A percentile compares a stretch with the other conserved stretches of the same genome.
Conservation (phyloP, 495 filamentous ascomycete species). For the Achaetomiella virescens region DNA sequence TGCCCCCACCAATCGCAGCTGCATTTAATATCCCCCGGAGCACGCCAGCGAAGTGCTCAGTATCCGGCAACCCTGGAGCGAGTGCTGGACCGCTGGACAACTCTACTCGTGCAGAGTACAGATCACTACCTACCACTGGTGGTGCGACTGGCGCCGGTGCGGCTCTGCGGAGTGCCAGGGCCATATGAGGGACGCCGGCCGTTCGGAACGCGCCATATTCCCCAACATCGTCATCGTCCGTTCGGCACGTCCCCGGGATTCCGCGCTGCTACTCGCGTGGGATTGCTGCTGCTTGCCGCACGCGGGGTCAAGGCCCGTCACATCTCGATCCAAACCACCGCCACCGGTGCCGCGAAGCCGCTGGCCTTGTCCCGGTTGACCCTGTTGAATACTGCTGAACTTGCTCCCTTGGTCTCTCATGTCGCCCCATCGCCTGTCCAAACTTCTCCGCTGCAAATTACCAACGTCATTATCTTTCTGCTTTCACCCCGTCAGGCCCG, state of each 20-base stretch:
- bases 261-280: background rate
- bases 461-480: background rate
- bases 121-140: background rate
- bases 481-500: background rate
- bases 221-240: background rate
- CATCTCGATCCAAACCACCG: background rate
- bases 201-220: background rate
- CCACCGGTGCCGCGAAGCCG: background rate
- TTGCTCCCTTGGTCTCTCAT: slow-evolving; percentile 8
- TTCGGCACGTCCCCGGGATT: background rate
- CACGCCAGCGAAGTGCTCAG: slow-evolving; percentile 7
- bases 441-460: background rate
- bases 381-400: background rate
- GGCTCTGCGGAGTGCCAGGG: slow-evolving; percentile 4
- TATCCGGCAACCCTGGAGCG: slow-evolving; percentile 1
- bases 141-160: background rate
- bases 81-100: background rate
- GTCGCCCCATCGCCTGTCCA: slow-evolving; percentile 1
- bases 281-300: background rate
- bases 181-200: background rate
- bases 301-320: background rate
- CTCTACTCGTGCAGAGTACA: too few relatives aligned
- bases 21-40: slow-evolving; percentile 26
- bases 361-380: background rate
- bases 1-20: slow-evolving; percentile 22